Percentiles rank a stretch among this genome's conserved stretches.
Conservation (phyloP, 345 rosid species). For the Camelina neglecta region DNA sequence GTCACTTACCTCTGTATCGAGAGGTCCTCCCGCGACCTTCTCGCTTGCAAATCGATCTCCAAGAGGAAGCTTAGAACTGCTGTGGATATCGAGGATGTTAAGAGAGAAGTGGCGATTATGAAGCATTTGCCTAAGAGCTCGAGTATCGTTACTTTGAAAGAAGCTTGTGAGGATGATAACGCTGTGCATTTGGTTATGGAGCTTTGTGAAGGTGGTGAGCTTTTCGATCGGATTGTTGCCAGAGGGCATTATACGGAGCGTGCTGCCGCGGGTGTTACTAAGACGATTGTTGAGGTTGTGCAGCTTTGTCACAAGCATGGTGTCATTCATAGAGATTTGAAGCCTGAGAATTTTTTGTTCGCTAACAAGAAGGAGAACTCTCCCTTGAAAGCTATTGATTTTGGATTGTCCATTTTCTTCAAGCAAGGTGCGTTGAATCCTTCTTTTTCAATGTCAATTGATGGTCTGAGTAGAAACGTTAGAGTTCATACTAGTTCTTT, state of each 20-base stretch:
- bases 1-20: conserved; percentile 96
- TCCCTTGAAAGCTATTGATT: conserved; percentile 97
- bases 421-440: conserved; percentile 70
- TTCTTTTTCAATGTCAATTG: not conserved
- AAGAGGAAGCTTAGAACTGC: conserved; percentile 95
- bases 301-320: conserved; percentile 97
- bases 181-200: conserved; percentile 99
- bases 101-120: conserved; percentile 98
- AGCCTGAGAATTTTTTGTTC: conserved; percentile 96
- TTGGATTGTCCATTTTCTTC: conserved; percentile 97
- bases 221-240: conserved; percentile 98
- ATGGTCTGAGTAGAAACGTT: conserved; percentile 4
- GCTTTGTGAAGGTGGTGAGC: conserved; percentile 99
- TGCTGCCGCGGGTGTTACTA: conserved; percentile 90
- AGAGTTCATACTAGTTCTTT: not conserved
- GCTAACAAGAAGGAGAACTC: conserved; percentile 99
- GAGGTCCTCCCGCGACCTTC: conserved; percentile 70
- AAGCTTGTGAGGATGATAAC: conserved; percentile 95
- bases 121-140: conserved; percentile 87
- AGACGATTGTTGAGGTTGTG: conserved; percentile 95
- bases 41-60: conserved; percentile 95
- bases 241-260: conserved; percentile 98
- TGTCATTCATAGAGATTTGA: conserved; percentile 96
- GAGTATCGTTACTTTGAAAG: conserved; percentile 88
- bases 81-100: conserved; percentile 92